Evolutionary conservation across 169 alveolate genomes (phyloP).

Genomic region (Amoebophrya sp.): DNA sequence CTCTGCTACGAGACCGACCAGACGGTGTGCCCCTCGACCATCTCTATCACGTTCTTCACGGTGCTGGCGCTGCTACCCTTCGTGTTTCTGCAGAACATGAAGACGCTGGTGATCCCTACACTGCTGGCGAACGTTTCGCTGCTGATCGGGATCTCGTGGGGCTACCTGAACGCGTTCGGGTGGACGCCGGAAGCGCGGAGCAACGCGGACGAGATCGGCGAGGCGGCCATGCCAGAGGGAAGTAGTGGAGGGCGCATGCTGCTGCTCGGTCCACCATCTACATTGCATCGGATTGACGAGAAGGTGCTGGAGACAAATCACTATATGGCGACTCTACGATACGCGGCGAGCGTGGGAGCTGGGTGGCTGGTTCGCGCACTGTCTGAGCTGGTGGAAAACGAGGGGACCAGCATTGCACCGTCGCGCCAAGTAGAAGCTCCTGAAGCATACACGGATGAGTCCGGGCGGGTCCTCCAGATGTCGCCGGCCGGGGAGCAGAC

Average conservation of each 20-base stretch:
- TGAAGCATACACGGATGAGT: no score
- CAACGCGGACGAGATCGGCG: background rate
- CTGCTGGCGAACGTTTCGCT: conserved; percentile 9
- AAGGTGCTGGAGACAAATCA: no score
- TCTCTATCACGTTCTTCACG: background rate
- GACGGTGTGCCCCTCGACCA: background rate
- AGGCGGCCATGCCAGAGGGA: background rate
- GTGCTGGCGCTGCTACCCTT: conserved; percentile 6
- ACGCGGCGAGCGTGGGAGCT: no score
- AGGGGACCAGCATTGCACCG: no score
- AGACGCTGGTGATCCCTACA: conserved; percentile 9
- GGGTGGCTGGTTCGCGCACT: no score
- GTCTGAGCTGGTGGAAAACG: no score
- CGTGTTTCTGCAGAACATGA: conserved; percentile 10
- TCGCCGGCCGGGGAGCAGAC: background rate
- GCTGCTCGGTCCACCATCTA: no score
- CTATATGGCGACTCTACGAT: no score
- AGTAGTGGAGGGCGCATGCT: no score
- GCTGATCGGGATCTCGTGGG: background rate
- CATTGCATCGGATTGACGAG: no score
- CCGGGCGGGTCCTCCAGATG: background rate
- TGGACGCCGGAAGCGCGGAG: background rate
- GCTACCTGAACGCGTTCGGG: background rate
- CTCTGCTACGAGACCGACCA: background rate
- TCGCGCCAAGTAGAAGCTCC: no score